phyloP scores from a whole-genome alignment of 176 grass and related monocot species.

The Oropetium thomaeum region DNA sequence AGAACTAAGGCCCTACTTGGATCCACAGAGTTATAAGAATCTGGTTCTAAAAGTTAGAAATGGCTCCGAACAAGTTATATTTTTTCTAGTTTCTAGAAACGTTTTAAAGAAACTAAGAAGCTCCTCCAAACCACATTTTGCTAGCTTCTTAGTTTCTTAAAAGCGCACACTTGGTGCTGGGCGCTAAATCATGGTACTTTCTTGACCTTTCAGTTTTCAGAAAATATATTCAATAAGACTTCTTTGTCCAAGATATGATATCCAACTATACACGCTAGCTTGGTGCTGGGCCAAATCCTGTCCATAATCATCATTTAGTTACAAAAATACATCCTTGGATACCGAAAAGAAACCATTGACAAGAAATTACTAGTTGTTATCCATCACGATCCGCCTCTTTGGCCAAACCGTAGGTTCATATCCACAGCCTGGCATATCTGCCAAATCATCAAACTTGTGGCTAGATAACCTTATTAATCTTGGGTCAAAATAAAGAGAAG shows the following conservation, averaged over 20 bases:
- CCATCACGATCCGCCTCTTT: not conserved
- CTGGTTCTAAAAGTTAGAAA: too few species aligned
- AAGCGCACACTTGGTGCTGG: too few species aligned
- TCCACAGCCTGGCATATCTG: conserved; percentile 3
- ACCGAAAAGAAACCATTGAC: not conserved
- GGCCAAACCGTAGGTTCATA: conserved; percentile 10
- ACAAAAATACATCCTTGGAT: not conserved
- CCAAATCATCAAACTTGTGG: conserved; percentile 7
- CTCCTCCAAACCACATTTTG: too few species aligned
- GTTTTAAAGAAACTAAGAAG: too few species aligned
- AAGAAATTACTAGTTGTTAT: not conserved
- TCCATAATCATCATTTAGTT: not conserved
- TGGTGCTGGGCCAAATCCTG: not conserved
- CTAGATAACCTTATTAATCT: conserved; percentile 32
- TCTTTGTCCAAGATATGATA: not conserved
- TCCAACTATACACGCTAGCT: not conserved
- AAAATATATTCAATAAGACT: not conserved
- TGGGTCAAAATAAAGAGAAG: conserved; percentile 1
- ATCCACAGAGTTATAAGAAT: too few species aligned
- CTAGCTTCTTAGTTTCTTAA: too few species aligned
- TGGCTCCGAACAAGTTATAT: too few species aligned
- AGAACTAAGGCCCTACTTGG: too few species aligned
- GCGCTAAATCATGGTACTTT: too few species aligned
- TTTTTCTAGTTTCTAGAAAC: too few species aligned
- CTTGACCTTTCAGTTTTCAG: not conserved